Evolutionary conservation across 768 basidiomycete species (phyloP).

Genomic region (Boletus edulis): DNA sequence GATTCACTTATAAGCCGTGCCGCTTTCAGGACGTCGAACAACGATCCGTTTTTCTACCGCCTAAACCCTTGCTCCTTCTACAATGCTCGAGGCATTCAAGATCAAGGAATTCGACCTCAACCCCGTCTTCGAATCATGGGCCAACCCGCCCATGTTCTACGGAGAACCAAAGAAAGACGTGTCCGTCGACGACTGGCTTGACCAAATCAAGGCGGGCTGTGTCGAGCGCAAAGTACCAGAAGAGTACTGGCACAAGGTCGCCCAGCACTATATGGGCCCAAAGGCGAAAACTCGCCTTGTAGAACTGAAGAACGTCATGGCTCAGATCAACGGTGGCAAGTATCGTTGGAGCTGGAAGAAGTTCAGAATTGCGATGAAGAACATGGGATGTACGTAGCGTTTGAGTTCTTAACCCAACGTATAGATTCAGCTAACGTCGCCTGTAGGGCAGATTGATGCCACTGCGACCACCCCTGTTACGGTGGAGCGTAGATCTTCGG

Average conservation of each 20-base stretch:
- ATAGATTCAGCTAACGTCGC: not conserved
- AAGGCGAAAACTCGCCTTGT: constrained; percentile 63
- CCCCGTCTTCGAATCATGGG: constrained; percentile 65
- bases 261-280: constrained; percentile 70
- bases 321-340: constrained; percentile 70
- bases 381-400: constrained; percentile 70
- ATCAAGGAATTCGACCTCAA: constrained; percentile 75
- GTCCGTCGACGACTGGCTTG: constrained; percentile 71
- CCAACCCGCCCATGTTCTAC: constrained; percentile 60
- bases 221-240: constrained; percentile 67
- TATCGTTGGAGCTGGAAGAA: constrained; percentile 86
- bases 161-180: constrained; percentile 70
- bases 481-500: constrained; percentile 47
- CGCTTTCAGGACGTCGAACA: constrained; percentile 8
- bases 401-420: not conserved
- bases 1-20: constrained; percentile 26
- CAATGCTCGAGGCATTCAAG: constrained; percentile 75
- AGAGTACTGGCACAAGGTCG: constrained; percentile 82
- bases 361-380: constrained; percentile 73
- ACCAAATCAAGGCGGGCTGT: constrained; percentile 70
- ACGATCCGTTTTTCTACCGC: constrained; percentile 16
- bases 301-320: constrained; percentile 72
- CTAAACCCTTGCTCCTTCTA: constrained; percentile 1
- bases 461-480: constrained; percentile 60
- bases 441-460: constrained; percentile 65